A percentile compares a stretch with the other conserved stretches of the same genome.
Conservation (phyloP, 768 basidiomycete genomes). For the Termitomyces sp. region DNA sequence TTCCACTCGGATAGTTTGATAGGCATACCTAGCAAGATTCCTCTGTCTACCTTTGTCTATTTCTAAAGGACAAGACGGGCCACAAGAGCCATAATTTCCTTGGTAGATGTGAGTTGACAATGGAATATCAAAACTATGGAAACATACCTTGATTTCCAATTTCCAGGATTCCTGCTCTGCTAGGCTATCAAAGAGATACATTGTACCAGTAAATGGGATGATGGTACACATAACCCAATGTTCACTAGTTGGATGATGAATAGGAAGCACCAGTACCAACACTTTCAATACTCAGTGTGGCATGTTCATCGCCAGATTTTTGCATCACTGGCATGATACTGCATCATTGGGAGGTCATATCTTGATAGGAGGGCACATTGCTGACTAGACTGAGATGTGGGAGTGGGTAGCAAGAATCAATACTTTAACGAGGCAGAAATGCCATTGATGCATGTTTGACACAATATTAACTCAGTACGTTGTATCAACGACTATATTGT, state of each 20-base stretch:
- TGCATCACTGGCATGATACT: slow-evolving; percentile 12
- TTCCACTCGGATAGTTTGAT: too few relatives aligned
- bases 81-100: neutral
- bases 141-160: neutral
- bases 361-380: neutral
- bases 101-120: neutral
- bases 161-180: slow-evolving; percentile 7
- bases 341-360: slow-evolving; percentile 3
- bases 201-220: slow-evolving; percentile 9
- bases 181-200: slow-evolving; percentile 31
- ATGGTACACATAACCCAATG: slow-evolving; percentile 33
- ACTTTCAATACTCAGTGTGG: slow-evolving; percentile 25
- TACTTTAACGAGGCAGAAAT: slow-evolving; percentile 15
- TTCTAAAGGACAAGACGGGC: too few relatives aligned
- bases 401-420: neutral
- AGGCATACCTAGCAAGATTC: too few relatives aligned
- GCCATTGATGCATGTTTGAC: slow-evolving; percentile 26
- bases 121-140: neutral
- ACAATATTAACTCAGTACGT: too few relatives aligned
- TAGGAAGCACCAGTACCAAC: slow-evolving; percentile 32
- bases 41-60: too few relatives aligned
- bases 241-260: slow-evolving; percentile 19
- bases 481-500: too few relatives aligned
- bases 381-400: neutral
- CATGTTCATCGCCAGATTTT: slow-evolving; percentile 19